Percentiles rank a stretch among this genome's conserved stretches.
These are phyloP conservation scores for Saturnispora halmiae DNA, from an alignment of 805 yeast genomes.

Conservation along the genomic window DNA sequence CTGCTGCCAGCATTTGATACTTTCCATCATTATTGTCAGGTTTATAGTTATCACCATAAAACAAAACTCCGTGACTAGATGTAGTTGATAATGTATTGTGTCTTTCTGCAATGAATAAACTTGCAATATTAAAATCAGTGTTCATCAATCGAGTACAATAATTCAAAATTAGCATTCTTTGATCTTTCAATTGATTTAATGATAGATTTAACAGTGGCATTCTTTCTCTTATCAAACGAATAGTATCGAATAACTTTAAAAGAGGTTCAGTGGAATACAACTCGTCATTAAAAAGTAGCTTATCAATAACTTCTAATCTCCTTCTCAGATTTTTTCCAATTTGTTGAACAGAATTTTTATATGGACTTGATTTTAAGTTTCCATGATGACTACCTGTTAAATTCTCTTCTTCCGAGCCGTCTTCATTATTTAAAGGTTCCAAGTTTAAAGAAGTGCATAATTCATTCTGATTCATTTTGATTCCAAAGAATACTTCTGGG, in stretches of 20 bases:
- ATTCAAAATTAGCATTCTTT: conserved; percentile 58
- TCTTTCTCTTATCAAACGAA: conserved; percentile 30
- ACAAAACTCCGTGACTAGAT: conserved; percentile 25
- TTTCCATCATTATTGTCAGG: neutral
- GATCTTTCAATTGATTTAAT: conserved; percentile 55
- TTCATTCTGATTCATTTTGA: conserved; percentile 43
- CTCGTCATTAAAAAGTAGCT: conserved; percentile 29
- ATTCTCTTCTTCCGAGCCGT: too few species aligned
- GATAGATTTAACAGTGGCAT: conserved; percentile 31
- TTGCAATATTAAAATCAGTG: conserved; percentile 54
- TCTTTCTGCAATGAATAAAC: conserved; percentile 39
- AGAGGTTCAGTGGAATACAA: conserved; percentile 23
- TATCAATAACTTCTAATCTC: conserved; percentile 34
- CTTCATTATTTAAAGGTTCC: conserved; percentile 25
- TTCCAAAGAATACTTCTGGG: conserved; percentile 53
- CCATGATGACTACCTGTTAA: too few species aligned
- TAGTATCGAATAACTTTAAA: conserved; percentile 30
- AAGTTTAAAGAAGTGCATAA: conserved; percentile 21
- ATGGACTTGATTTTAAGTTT: conserved; percentile 28
- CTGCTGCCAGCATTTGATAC: neutral
- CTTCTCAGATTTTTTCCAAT: conserved; percentile 40
- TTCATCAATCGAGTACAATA: conserved; percentile 75
- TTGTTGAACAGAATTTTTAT: conserved; percentile 28
- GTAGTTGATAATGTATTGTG: conserved; percentile 29
- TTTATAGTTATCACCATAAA: conserved; percentile 12